Base-by-base conservation (phyloP, 495 filamentous ascomycete genomes). In the Podospora pseudopauciseta region DNA sequence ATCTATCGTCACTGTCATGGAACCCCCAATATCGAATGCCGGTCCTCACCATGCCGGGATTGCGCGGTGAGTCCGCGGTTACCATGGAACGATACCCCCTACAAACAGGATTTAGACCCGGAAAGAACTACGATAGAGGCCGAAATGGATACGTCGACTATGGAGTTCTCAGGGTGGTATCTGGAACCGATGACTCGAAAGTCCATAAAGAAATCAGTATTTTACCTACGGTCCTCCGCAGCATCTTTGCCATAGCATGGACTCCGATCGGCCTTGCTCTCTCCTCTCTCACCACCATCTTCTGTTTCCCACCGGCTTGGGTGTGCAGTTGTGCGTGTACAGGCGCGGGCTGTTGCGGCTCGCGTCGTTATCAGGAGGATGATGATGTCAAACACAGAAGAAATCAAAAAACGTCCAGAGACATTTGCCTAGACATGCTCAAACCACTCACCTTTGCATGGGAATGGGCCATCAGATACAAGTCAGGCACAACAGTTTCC, bases 1-100 rank as follows among this genome's bases (percentile, higher is more conserved):
- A 64, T 49, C 34, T 64, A 4, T 64, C 32, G 0, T 64, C 61
- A 2, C 61, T 64, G n/a, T 64, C 61, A 64, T 64, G 61, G 28
- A 53, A 30, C 16, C 61, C 61, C 2, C 61, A 64, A 23, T 64
- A 63, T 2, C 60, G 27, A 13, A 63, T 63, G 60, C 27, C 60
- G 16, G 60, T 63, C 5, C 32, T 63, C 28, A 34, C 27, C 27
- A 1, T 63, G 27, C 60, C 60, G 27, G 60, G 60, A 2, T 19
- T 63, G 15, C 60, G 60, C 28, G 16, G 16, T 3, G 60, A 39
- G 39, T 6, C 16, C 4, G 60, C 16, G 16, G 60, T 30, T 4
- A 16, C 58, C 20, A 49, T 49, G 39, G 39, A 49, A 49, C 7
- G 13, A 13, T 2, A 49, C 39, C 39, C 39, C 7, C 1, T 11